Conservation (phyloP, 257 asterid species). For the Henckelia pumila region DNA sequence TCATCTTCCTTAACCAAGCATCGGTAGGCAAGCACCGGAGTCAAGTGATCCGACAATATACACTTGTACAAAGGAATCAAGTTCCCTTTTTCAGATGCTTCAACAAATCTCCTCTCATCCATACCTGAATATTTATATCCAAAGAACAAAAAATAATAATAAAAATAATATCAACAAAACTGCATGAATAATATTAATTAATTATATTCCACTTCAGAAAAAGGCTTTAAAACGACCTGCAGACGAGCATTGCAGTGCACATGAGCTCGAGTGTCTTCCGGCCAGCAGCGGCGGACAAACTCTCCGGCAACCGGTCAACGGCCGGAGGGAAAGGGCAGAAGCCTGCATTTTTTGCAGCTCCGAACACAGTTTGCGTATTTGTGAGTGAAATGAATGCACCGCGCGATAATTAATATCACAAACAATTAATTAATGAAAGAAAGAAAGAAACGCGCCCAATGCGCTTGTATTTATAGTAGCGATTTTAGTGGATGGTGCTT, state of each 20-base stretch:
- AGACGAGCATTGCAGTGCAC: too few species aligned
- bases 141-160: background rate
- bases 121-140: conserved; percentile 30
- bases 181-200: too few species aligned
- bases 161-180: too few species aligned
- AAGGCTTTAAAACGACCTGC: too few species aligned
- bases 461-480: background rate
- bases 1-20: conserved; percentile 68
- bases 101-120: conserved; percentile 57
- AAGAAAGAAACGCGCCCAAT: background rate
- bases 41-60: conserved; percentile 48
- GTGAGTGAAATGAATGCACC: background rate
- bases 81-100: conserved; percentile 54
- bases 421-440: too few species aligned
- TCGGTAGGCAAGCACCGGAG: conserved; percentile 53
- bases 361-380: background rate
- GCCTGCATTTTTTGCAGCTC: conserved; percentile 44
- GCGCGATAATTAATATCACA: background rate
- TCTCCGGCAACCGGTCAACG: conserved; percentile 30
- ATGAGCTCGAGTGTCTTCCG: conserved; percentile 27
- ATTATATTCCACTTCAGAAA: too few species aligned
- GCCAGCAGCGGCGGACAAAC: conserved; percentile 26
- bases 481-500: background rate
- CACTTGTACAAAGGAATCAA: conserved; percentile 46
- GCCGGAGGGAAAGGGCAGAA: conserved; percentile 27